Evolutionary conservation across 495 filamentous ascomycete species (phyloP).

Genomic region (Hyaloscypha bicolor): DNA sequence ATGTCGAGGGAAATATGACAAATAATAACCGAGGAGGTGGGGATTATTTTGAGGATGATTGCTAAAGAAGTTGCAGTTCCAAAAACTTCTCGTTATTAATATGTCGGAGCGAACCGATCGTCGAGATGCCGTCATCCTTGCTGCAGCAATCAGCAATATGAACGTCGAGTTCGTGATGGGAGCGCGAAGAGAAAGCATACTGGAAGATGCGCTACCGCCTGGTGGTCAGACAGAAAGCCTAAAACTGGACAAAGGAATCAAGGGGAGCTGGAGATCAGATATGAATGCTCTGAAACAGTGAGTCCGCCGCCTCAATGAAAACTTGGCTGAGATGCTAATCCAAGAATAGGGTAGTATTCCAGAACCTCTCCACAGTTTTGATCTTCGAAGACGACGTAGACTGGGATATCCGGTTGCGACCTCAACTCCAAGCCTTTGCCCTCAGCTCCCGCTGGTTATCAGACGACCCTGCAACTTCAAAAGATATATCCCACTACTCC

Average conservation of each 20-base stretch:
- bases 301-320: not conserved
- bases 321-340: not conserved
- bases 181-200: constrained; percentile 44
- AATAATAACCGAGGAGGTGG: not conserved
- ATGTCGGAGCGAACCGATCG: constrained; percentile 62
- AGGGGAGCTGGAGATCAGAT: constrained; percentile 49
- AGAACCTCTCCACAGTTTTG: constrained; percentile 44
- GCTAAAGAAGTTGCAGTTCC: constrained; percentile 47
- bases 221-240: constrained; percentile 21
- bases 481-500: constrained; percentile 13
- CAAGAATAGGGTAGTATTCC: constrained; percentile 34
- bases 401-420: constrained; percentile 49
- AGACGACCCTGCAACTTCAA: not conserved
- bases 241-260: constrained; percentile 37
- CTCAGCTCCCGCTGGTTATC: constrained; percentile 30
- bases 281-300: constrained; percentile 45
- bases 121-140: constrained; percentile 59
- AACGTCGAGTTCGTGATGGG: constrained; percentile 59
- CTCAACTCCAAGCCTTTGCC: constrained; percentile 45
- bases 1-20: not conserved
- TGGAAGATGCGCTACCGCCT: constrained; percentile 37
- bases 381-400: constrained; percentile 55
- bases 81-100: constrained; percentile 63
- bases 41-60: not conserved
- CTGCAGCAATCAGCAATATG: constrained; percentile 53